Base-by-base conservation (phyloP, 75 land plant genomes). In the Selaginella moellendorffii region DNA sequence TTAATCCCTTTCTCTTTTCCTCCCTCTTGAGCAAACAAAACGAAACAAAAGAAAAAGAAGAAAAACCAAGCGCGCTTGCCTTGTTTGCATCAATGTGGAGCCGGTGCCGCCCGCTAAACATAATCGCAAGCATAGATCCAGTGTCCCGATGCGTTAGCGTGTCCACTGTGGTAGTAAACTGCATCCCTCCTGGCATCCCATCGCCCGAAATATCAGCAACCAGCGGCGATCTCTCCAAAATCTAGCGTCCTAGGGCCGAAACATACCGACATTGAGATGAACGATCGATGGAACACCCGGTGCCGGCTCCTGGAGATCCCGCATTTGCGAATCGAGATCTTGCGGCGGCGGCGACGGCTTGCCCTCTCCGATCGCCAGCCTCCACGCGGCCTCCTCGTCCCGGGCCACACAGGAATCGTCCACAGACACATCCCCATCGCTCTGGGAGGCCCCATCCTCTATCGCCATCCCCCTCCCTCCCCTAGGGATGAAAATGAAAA, bases 91-190 rank as follows among this genome's bases (percentile, higher is more conserved):
- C 83, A 61, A 64, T 70, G 52, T 36, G 69, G 31, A 87, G 54
- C 5, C 71, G 72, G 59, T 90, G 92, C 27, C 97, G 79, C 10
- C 97, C 97, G 66, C 97, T 90, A 61, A 90, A 90, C 97, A 90
- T 90, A 24, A 87, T 91, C 19, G 85, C 88, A 18, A 90, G 88
- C 97, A 90, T 90, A 1, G 97, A 90, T 18, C 83, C 80, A 30
- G 88, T 80, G 66, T 90, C 97, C 9, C 97, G 76, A 24, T 75
- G 88, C 20, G 88, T 87, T 29, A 90, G 64, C 19, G 97, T 90
- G 62, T 80, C 81, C 60, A 84, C 27, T n/a, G 97, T 87, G 17
- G 97, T 90, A 17, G 77, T 68, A 66, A 80, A 90, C 31, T 77
- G 75, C 71, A 76, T 84, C 20, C 97, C 97, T 0, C 97, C 97